phyloP scores from a whole-genome alignment of 1,139 yeast genomes.

The Saccharomyces uvarum region DNA sequence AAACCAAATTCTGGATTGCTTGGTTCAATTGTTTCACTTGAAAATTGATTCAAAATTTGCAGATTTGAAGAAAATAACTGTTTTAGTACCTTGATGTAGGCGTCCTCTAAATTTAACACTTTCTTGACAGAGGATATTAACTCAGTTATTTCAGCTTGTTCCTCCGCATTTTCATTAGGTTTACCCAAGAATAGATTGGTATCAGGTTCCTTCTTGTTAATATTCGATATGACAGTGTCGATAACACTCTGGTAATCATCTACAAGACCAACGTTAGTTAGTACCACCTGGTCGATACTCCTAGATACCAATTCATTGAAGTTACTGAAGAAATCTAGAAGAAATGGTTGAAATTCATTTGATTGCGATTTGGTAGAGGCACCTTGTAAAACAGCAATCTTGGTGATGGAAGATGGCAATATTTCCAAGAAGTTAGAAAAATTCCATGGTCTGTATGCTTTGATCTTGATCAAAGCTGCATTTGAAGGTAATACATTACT shows the following conservation, averaged over 20 bases:
- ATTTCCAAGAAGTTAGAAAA: slow-evolving; percentile 42
- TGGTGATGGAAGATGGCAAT: slow-evolving; percentile 50
- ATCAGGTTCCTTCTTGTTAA: slow-evolving; percentile 46
- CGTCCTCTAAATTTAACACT: slow-evolving; percentile 56
- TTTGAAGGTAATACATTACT: slow-evolving; percentile 32
- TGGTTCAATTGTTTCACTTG: slow-evolving; percentile 36
- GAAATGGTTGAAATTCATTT: slow-evolving; percentile 52
- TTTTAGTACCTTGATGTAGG: slow-evolving; percentile 65
- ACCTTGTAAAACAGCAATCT: slow-evolving; percentile 54
- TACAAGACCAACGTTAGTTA: slow-evolving; percentile 53
- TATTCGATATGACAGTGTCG: slow-evolving; percentile 45
- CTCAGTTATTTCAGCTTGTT: slow-evolving; percentile 9
- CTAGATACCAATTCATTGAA: slow-evolving; percentile 41
- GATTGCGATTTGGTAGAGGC: slow-evolving; percentile 38
- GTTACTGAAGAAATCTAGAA: slow-evolving; percentile 68
- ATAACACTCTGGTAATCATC: slow-evolving; percentile 42
- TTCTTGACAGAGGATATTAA: slow-evolving; percentile 31
- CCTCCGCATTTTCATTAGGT: slow-evolving; percentile 10
- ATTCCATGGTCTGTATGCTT: slow-evolving; percentile 67
- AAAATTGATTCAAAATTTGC: slow-evolving; percentile 52
- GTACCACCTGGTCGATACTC: slow-evolving; percentile 42
- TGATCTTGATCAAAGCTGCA: slow-evolving; percentile 49
- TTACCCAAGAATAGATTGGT: slow-evolving; percentile 61
- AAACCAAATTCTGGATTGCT: slow-evolving; percentile 80
- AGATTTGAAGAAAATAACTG: slow-evolving; percentile 56